Percentiles rank a stretch among this genome's conserved stretches.
Conservation (phyloP, 306 rosid genomes). For the Gastrolobium bilobum region DNA sequence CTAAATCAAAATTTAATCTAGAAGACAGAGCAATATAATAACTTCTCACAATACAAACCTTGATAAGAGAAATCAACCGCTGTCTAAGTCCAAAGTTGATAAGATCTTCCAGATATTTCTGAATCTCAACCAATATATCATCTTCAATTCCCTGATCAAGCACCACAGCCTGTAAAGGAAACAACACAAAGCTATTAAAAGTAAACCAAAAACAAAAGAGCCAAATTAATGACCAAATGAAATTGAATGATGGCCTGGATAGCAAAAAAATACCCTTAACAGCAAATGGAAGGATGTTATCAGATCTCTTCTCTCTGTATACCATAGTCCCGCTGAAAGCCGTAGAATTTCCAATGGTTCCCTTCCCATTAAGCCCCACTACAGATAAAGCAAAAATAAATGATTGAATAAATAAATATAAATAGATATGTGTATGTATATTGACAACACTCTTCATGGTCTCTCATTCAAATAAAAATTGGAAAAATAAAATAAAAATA, state of each 20-base stretch:
- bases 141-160: constrained; percentile 93
- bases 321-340: constrained; percentile 95
- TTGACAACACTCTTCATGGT: constrained; percentile 22
- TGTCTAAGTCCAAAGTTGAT: constrained; percentile 84
- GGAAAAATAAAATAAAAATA: neutral
- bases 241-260: constrained; percentile 27
- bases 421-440: neutral
- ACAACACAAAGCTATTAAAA: constrained; percentile 41
- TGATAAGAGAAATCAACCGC: constrained; percentile 82
- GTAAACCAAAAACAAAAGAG: constrained; percentile 1
- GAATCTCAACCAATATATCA: constrained; percentile 80
- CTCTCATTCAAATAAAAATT: neutral
- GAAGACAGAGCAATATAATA: constrained; percentile 23
- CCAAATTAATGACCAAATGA: constrained; percentile 31
- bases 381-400: constrained; percentile 31
- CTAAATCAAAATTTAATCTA: constrained; percentile 20
- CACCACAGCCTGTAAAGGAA: constrained; percentile 82
- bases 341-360: constrained; percentile 83
- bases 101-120: constrained; percentile 87
- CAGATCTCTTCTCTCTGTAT: constrained; percentile 94
- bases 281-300: constrained; percentile 87
- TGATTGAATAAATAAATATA: constrained; percentile 27
- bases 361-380: constrained; percentile 98
- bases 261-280: constrained; percentile 70
- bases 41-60: constrained; percentile 62